Evolutionary conservation across 305 asterid genomes (phyloP).

Genomic region (Plantago coronopus): DNA sequence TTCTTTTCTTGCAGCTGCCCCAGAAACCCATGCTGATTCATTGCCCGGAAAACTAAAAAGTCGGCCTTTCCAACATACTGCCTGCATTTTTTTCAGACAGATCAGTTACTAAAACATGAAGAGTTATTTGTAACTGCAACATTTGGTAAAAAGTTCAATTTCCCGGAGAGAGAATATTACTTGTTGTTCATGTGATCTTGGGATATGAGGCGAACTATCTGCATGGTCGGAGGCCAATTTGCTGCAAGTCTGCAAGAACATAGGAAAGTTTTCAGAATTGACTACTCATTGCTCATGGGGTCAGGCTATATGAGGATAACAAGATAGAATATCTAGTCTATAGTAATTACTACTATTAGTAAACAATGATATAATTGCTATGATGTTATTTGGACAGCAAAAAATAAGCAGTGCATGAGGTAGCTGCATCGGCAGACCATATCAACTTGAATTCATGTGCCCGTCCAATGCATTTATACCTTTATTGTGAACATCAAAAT

Average conservation of each 20-base stretch:
- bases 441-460: no score
- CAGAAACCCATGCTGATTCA: slow-evolving; percentile 99
- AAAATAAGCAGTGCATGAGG: background rate
- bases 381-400: no score
- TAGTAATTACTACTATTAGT: no score
- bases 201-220: slow-evolving; percentile 92
- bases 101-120: background rate
- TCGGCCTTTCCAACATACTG: slow-evolving; percentile 97
- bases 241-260: slow-evolving; percentile 75
- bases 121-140: background rate
- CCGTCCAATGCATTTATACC: no score
- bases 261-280: slow-evolving; percentile 3
- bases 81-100: slow-evolving; percentile 35
- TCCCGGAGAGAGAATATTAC: slow-evolving; percentile 39
- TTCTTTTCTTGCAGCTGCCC: slow-evolving; percentile 98
- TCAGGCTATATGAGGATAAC: no score
- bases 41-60: slow-evolving; percentile 93
- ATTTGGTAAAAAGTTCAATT: slow-evolving; percentile 11
- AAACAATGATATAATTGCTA: no score
- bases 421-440: no score
- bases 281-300: background rate
- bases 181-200: slow-evolving; percentile 99
- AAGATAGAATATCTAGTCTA: no score
- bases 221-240: slow-evolving; percentile 95
- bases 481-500: no score